phyloP scores from a whole-genome alignment of 1,284 basidiomycete species.

The Ceratobasidium sp. region DNA sequence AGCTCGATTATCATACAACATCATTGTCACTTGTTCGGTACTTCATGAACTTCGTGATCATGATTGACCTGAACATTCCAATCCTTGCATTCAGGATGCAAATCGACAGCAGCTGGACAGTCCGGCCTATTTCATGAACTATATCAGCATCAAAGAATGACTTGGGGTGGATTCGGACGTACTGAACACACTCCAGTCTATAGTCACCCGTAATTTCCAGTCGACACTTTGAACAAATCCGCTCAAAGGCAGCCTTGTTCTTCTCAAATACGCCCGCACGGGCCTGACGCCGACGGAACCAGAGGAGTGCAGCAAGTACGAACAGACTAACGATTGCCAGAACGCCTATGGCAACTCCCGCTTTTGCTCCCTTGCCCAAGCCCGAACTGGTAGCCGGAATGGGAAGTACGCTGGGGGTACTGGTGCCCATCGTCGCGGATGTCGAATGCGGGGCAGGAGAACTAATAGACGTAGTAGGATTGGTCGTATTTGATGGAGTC shows the following conservation, averaged over 20 bases:
- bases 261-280: background rate
- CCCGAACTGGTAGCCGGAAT: background rate
- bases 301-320: background rate
- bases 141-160: background rate
- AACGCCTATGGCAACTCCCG: background rate
- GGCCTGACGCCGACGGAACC: background rate
- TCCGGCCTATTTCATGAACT: background rate
- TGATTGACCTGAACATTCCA: conserved; percentile 10
- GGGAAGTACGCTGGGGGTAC: background rate
- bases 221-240: conserved; percentile 16
- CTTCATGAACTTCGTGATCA: conserved; percentile 8
- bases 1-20: too few species aligned
- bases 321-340: background rate
- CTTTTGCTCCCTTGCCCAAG: background rate
- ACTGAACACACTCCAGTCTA: conserved; percentile 14
- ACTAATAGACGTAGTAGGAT: background rate
- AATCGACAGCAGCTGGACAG: conserved; percentile 10
- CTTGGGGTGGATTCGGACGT: background rate
- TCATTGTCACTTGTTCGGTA: background rate
- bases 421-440: background rate
- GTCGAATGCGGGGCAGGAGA: background rate
- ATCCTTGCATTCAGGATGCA: conserved; percentile 9
- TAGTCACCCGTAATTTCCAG: conserved; percentile 2
- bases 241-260: background rate
- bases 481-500: background rate